Evolutionary conservation across 2,329 filamentous ascomycete genomes (phyloP).

Genomic region (Trichoderma citrinoviride): DNA sequence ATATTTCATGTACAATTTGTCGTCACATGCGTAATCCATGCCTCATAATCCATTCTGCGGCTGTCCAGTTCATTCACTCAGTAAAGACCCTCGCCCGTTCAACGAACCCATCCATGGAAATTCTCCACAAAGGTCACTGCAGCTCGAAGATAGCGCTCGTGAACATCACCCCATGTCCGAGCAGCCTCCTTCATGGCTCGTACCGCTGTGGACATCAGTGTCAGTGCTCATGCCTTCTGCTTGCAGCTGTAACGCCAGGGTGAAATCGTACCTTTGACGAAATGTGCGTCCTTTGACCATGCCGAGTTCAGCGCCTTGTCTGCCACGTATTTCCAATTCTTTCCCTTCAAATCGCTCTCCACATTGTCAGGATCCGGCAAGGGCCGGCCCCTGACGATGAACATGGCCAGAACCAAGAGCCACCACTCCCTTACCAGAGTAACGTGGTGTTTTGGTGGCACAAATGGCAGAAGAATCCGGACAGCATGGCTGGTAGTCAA

Average conservation of each 20-base stretch:
- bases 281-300: conserved; percentile 74
- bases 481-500: conserved; percentile 86
- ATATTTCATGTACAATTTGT: background rate
- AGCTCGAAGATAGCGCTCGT: conserved; percentile 63
- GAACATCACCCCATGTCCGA: conserved; percentile 69
- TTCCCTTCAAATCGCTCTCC: conserved; percentile 55
- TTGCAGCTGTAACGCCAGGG: background rate
- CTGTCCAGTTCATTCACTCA: background rate
- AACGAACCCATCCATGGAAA: conserved; percentile 62
- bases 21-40: background rate
- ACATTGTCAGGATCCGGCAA: conserved; percentile 66
- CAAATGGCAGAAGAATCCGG: conserved; percentile 74
- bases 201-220: conserved; percentile 48
- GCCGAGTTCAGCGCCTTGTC: conserved; percentile 66
- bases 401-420: conserved; percentile 75
- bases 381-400: conserved; percentile 72
- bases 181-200: conserved; percentile 73
- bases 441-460: conserved; percentile 71
- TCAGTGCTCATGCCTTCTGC: background rate
- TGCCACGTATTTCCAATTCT: conserved; percentile 75
- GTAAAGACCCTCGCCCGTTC: background rate
- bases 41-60: background rate
- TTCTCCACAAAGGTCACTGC: conserved; percentile 72
- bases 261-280: conserved; percentile 66
- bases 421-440: conserved; percentile 83